Conservation (phyloP, 2,329 filamentous ascomycete genomes). For the Thelonectria blattea region DNA sequence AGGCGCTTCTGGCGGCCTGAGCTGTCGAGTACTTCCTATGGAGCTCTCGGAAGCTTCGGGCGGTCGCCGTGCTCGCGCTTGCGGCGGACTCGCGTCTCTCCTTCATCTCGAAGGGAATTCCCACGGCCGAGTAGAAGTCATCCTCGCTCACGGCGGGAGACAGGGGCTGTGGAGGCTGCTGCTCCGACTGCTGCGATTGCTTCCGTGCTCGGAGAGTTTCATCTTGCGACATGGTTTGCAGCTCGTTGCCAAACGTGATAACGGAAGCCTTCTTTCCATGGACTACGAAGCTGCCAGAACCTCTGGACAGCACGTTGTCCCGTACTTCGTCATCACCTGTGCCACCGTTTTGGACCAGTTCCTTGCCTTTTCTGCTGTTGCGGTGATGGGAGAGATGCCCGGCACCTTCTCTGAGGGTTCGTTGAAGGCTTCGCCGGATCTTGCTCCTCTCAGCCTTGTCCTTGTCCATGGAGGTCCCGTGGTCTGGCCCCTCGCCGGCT, state of each 20-base stretch:
- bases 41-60: constrained; percentile 67
- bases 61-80: constrained; percentile 71
- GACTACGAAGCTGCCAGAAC: constrained; percentile 89
- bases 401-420: constrained; percentile 83
- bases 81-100: constrained; percentile 66
- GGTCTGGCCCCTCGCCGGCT: constrained; percentile 40
- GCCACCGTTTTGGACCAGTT: constrained; percentile 46
- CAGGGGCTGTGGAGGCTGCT: constrained; percentile 36
- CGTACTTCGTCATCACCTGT: constrained; percentile 49
- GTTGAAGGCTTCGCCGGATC: constrained; percentile 85
- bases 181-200: constrained; percentile 51
- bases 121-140: constrained; percentile 61
- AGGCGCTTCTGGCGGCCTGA: constrained; percentile 52
- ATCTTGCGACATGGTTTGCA: constrained; percentile 78
- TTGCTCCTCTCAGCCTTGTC: constrained; percentile 67
- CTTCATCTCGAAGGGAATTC: constrained; percentile 49
- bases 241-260: constrained; percentile 93
- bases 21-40: constrained; percentile 65
- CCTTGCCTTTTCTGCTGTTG: constrained; percentile 77
- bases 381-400: constrained; percentile 71
- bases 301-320: constrained; percentile 76
- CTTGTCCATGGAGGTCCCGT: constrained; percentile 48
- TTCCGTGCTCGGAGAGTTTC: constrained; percentile 73
- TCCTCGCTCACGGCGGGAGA: constrained; percentile 49
- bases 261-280: constrained; percentile 98